phyloP scores from a whole-genome alignment of 1,284 basidiomycete genomes.

The Rhodofomes roseus region DNA sequence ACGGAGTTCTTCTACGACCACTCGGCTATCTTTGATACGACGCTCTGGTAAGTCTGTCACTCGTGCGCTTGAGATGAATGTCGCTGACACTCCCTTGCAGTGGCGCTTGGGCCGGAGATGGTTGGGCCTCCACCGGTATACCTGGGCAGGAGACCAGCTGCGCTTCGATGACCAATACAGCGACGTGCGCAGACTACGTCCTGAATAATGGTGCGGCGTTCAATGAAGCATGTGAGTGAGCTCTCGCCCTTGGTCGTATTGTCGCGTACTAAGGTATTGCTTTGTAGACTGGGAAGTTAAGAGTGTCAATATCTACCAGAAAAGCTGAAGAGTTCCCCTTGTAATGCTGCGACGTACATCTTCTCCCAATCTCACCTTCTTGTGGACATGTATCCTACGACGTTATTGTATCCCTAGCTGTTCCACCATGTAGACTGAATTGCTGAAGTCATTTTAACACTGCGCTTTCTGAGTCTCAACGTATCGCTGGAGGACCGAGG shows the following conservation, averaged over 20 bases:
- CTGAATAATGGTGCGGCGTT: slow-evolving; percentile 68
- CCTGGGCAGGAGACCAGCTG: slow-evolving; percentile 83
- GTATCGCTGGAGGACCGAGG: no score
- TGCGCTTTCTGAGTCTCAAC: no score
- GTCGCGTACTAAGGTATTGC: slow-evolving; percentile 7
- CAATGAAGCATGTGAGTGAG: slow-evolving; percentile 69
- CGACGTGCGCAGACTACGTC: slow-evolving; percentile 77
- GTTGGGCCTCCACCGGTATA: slow-evolving; percentile 67
- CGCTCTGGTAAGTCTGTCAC: slow-evolving; percentile 55
- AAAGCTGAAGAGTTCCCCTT: slow-evolving; percentile 14
- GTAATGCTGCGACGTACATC: not conserved
- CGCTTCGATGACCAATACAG: slow-evolving; percentile 74
- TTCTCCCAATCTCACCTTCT: not conserved
- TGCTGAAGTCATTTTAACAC: no score
- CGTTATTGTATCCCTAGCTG: not conserved
- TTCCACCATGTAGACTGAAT: not conserved
- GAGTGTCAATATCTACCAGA: slow-evolving; percentile 65
- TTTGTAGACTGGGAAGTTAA: slow-evolving; percentile 71
- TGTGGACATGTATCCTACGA: not conserved
- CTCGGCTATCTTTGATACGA: slow-evolving; percentile 77
- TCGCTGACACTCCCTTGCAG: slow-evolving; percentile 33
- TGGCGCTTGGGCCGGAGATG: slow-evolving; percentile 83
- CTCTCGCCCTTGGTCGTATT: not conserved
- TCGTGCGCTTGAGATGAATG: slow-evolving; percentile 2
- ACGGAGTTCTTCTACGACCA: slow-evolving; percentile 73